Percentiles rank a stretch among this genome's conserved stretches.
Conservation (phyloP, 2,329 filamentous ascomycete species). For the Fusarium musae region DNA sequence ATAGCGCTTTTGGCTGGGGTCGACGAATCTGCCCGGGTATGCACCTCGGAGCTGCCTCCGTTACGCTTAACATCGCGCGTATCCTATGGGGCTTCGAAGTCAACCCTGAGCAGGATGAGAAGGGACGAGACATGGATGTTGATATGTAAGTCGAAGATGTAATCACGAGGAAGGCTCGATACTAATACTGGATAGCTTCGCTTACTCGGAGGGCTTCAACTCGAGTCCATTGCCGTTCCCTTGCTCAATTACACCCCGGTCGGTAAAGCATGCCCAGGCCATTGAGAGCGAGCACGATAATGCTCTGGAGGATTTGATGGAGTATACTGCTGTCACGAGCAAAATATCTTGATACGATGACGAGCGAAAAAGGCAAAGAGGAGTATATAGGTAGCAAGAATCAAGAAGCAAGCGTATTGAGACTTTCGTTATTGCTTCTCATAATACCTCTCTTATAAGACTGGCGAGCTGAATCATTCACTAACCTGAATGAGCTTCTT, state of each 20-base stretch:
- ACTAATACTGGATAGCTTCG: constrained; percentile 48
- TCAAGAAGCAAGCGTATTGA: fast-evolving
- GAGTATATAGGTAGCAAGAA: fast-evolving
- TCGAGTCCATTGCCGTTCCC: constrained; percentile 55
- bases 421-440: not conserved
- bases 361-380: not conserved
- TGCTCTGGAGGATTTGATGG: constrained; percentile 43
- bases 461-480: fast-evolving
- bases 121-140: constrained; percentile 48
- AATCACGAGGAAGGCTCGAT: too few relatives aligned
- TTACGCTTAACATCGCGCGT: constrained; percentile 58
- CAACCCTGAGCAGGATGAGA: constrained; percentile 44
- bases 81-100: constrained; percentile 66
- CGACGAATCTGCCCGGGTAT: constrained; percentile 55
- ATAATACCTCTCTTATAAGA: fast-evolving
- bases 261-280: constrained; percentile 45
- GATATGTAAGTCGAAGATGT: constrained; percentile 50
- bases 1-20: constrained; percentile 56
- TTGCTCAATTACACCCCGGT: constrained; percentile 53
- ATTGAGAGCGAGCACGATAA: constrained; percentile 47
- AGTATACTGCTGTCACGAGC: constrained; percentile 39
- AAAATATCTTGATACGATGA: constrained; percentile 34
- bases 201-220: constrained; percentile 56
- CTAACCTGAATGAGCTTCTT: constrained; percentile 9
- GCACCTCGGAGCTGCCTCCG: constrained; percentile 63